Evolutionary conservation across 2,329 filamentous ascomycete genomes (phyloP).

Genomic region (Dryadomyces quercivorus): DNA sequence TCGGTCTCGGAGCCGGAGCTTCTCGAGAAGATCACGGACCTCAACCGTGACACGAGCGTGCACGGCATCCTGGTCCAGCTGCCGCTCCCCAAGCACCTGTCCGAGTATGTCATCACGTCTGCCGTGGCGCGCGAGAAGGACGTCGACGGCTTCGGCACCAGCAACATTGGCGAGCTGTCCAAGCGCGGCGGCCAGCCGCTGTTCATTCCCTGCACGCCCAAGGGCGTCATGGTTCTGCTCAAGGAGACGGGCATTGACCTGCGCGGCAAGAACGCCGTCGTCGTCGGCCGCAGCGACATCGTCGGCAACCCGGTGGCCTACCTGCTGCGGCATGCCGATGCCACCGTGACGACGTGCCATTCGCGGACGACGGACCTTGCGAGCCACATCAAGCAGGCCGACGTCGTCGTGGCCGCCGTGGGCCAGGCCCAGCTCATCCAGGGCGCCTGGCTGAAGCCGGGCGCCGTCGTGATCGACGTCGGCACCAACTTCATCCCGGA

Average conservation of each 20-base stretch:
- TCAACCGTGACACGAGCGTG: conserved; percentile 78
- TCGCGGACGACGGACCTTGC: conserved; percentile 69
- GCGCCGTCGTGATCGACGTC: conserved; percentile 92
- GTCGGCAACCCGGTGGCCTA: conserved; percentile 96
- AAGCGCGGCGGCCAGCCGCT: conserved; percentile 84
- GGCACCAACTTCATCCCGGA: conserved; percentile 95
- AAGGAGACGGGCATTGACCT: conserved; percentile 73
- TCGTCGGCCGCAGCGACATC: conserved; percentile 90
- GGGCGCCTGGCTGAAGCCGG: conserved; percentile 90
- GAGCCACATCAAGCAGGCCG: conserved; percentile 66
- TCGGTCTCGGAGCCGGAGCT: conserved; percentile 75
- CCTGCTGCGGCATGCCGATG: conserved; percentile 86
- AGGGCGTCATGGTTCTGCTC: conserved; percentile 90
- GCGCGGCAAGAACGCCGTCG: conserved; percentile 84
- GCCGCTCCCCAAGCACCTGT: conserved; percentile 77
- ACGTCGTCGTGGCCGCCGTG: conserved; percentile 86
- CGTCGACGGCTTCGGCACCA: conserved; percentile 90
- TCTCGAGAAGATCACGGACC: conserved; percentile 63
- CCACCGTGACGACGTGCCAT: conserved; percentile 93
- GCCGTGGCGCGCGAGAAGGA: conserved; percentile 90
- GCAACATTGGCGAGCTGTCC: conserved; percentile 91
- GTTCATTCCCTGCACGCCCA: conserved; percentile 91
- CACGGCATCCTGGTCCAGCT: conserved; percentile 93
- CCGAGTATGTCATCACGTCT: conserved; percentile 82
- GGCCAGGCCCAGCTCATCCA: conserved; percentile 79